phyloP scores from a whole-genome alignment of 176 grass and related monocot genomes.

The Oryza australiensis region DNA sequence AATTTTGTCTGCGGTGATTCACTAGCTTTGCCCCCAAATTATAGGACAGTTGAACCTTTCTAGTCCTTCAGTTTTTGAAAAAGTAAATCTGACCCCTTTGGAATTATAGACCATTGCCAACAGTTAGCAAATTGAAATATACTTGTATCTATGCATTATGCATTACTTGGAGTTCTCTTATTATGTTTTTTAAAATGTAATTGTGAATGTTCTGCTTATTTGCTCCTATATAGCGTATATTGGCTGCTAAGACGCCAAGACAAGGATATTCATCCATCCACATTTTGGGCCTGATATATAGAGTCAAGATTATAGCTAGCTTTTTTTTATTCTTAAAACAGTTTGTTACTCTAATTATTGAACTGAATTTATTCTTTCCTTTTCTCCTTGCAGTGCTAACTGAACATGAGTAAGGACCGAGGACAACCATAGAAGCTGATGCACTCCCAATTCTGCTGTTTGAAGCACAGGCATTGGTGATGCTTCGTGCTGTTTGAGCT shows the following conservation, averaged over 20 bases:
- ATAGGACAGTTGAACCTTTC: conserved; percentile 6
- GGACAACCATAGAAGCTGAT: not conserved
- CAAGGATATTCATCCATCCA: too few species aligned
- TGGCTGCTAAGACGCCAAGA: not conserved
- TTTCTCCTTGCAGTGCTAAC: conserved; percentile 47
- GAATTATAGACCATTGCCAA: not conserved
- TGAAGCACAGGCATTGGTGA: not conserved
- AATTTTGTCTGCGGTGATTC: conserved; percentile 56
- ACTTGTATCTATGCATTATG: not conserved
- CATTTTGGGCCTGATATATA: not conserved
- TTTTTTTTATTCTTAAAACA: not conserved
- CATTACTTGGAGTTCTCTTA: not conserved
- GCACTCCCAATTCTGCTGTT: not conserved
- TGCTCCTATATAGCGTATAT: not conserved
- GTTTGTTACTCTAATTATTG: not conserved
- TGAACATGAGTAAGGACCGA: conserved; percentile 37
- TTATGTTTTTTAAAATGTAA: not conserved
- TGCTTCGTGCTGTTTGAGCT: conserved; percentile 11
- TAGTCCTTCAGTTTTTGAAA: not conserved
- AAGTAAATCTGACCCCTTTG: not conserved
- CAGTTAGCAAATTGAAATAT: not conserved
- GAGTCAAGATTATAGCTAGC: not conserved
- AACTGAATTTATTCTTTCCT: not conserved
- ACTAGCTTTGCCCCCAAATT: conserved; percentile 28
- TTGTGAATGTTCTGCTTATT: not conserved